Percentiles rank a stretch among this genome's conserved stretches.
These are phyloP conservation scores for Sonneratia alba DNA, from an alignment of 345 rosid genomes.

Conservation along the genomic window DNA sequence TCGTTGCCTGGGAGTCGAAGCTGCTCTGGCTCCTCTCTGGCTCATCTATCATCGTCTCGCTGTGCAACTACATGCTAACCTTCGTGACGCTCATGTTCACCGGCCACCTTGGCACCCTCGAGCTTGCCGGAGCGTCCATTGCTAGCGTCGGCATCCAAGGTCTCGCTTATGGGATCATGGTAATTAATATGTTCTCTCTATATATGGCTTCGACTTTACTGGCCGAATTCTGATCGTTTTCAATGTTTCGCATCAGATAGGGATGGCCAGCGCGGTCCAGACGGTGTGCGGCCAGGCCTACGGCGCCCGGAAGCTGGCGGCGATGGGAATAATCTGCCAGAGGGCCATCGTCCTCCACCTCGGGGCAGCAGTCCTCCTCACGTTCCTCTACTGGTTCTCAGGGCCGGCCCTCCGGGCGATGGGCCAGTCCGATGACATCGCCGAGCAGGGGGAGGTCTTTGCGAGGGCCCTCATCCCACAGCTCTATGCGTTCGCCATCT, in stretches of 20 bases:
- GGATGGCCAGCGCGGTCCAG: constrained; percentile 99
- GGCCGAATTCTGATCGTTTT: background rate
- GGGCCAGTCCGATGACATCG: constrained; percentile 50
- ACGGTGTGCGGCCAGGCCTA: constrained; percentile 95
- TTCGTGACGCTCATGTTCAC: constrained; percentile 67
- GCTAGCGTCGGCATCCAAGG: constrained; percentile 85
- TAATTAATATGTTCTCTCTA: constrained; percentile 9
- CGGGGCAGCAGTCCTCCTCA: constrained; percentile 61
- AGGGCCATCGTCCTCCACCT: constrained; percentile 70
- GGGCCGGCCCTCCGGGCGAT: constrained; percentile 39
- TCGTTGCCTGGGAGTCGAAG: constrained; percentile 73
- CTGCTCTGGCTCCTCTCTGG: constrained; percentile 67
- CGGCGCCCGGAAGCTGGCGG: constrained; percentile 63
- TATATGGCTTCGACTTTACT: background rate
- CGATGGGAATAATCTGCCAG: constrained; percentile 85
- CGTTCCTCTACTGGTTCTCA: constrained; percentile 61
- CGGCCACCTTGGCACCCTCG: constrained; percentile 60
- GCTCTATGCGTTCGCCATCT: constrained; percentile 68
- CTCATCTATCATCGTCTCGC: constrained; percentile 54
- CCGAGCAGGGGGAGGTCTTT: constrained; percentile 57
- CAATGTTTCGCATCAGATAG: constrained; percentile 30
- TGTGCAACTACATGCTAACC: constrained; percentile 67
- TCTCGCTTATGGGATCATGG: constrained; percentile 92
- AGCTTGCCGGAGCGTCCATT: constrained; percentile 85
- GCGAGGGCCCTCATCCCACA: constrained; percentile 76